phyloP scores from a whole-genome alignment of 2,329 filamentous ascomycete genomes.

The Eurotiales sp. region DNA sequence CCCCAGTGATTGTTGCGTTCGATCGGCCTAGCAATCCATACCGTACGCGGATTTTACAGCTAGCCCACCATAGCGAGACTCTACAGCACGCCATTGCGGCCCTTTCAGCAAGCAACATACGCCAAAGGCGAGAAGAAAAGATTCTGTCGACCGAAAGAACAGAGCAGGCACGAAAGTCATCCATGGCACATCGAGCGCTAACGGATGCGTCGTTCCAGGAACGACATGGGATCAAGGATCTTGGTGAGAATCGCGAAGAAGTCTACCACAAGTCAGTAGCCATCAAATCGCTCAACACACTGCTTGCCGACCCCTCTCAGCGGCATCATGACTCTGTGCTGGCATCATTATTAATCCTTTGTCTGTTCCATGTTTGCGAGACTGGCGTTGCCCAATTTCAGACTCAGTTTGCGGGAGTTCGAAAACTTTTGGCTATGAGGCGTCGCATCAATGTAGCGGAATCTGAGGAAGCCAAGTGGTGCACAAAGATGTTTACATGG shows the following conservation, averaged over 20 bases:
- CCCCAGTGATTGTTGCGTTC: constrained; percentile 85
- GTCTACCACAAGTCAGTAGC: constrained; percentile 80
- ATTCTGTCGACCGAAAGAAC: constrained; percentile 53
- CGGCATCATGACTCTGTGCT: constrained; percentile 82
- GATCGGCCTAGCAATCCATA: constrained; percentile 85
- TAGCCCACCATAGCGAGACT: constrained; percentile 73
- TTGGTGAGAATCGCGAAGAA: constrained; percentile 67
- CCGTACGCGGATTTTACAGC: constrained; percentile 71
- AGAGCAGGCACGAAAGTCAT: constrained; percentile 48
- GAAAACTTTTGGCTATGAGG: constrained; percentile 79
- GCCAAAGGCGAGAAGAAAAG: constrained; percentile 65
- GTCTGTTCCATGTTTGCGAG: constrained; percentile 90
- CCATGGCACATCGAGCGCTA: constrained; percentile 42
- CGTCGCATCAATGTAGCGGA: constrained; percentile 57
- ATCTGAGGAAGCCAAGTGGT: constrained; percentile 71
- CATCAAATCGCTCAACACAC: constrained; percentile 76
- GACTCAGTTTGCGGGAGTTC: constrained; percentile 87
- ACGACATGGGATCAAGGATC: constrained; percentile 38
- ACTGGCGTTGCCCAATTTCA: constrained; percentile 90
- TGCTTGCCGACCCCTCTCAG: constrained; percentile 70
- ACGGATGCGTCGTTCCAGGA: constrained; percentile 36
- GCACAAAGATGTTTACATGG: constrained; percentile 89
- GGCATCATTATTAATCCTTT: constrained; percentile 81
- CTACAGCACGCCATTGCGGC: constrained; percentile 92
- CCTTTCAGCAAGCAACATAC: constrained; percentile 80